Base-by-base conservation (phyloP, 768 basidiomycete genomes). In the Podaxis carcinomalis region DNA sequence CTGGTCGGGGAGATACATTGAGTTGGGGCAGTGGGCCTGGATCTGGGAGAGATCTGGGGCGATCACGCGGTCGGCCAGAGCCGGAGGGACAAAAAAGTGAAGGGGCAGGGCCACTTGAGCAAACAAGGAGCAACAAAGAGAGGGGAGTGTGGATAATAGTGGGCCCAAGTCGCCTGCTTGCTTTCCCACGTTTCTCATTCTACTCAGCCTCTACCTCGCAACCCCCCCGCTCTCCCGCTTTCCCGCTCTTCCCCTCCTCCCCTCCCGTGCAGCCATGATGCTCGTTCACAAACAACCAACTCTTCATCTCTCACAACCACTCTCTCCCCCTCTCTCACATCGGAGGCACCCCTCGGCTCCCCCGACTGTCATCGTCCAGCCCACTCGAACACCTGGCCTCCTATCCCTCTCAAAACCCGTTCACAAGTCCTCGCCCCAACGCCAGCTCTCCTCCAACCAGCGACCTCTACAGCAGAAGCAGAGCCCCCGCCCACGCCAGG, bases 341-440 rank as follows among this genome's bases (percentile, higher is more conserved):
- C 78, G 83, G 62, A 79, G 90, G 57, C 83, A 85, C 68, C 85
- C 89, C 19, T 90, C 89, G 0, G 89, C 89, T 0, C 86, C 87
- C 6, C 82, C 84, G 0, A 79, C 84, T 37, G 82, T 87, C 67
- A 78, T 86, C 62, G 84, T 89, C 3, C 87, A 89, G 70, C 84
- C 90, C 2, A 89, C 90, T 11, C 80, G 81, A 57, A 89, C 84
- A 0, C 90, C 89, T 0, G 90, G 90, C 69, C 79, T 92, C 7
- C 80, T 92, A 55, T 82, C 85, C 51, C 78, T 92, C 53, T 83
- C 87, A 57, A 88, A 85, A 77, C 85, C 85, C 11, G 56, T 65
- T 49, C 73, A 74, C 37, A 68, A 70, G 39, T 32, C 68, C n/a
- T 57, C 70, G 16, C 68, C 69, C 3, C 67, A 71, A 35, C 66